phyloP scores from a whole-genome alignment of 805 yeast species.

The Cyberlindnera maritima region DNA sequence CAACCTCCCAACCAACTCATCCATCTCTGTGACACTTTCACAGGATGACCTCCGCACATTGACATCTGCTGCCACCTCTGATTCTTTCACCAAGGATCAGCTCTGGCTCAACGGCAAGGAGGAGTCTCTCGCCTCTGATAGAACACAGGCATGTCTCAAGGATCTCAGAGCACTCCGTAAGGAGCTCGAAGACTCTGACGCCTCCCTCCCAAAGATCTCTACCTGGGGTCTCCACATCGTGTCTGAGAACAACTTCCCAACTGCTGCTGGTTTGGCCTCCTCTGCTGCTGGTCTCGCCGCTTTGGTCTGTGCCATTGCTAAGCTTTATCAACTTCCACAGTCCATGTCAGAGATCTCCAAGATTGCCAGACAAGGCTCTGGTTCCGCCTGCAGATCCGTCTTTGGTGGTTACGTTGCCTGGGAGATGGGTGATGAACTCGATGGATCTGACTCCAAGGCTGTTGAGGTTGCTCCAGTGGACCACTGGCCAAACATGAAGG shows the following conservation, averaged over 20 bases:
- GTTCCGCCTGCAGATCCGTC: conserved; percentile 95
- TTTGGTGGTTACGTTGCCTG: conserved; percentile 99
- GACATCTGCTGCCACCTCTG: conserved; percentile 80
- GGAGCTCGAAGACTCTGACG: conserved; percentile 53
- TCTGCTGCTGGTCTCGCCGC: conserved; percentile 99
- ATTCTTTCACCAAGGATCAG: conserved; percentile 55
- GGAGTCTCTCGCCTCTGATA: conserved; percentile 63
- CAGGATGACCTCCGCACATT: conserved; percentile 89
- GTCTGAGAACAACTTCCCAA: conserved; percentile 95
- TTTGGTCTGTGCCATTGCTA: conserved; percentile 83
- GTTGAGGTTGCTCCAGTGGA: conserved; percentile 80
- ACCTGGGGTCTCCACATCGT: conserved; percentile 72
- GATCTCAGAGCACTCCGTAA: conserved; percentile 71
- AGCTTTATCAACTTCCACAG: conserved; percentile 81
- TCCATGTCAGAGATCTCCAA: conserved; percentile 80
- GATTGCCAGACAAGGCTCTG: conserved; percentile 97
- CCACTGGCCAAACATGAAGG: conserved; percentile 94
- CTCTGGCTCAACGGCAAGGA: conserved; percentile 84
- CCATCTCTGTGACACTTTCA: conserved; percentile 90
- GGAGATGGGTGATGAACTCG: conserved; percentile 82
- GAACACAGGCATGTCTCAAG: conserved; percentile 68
- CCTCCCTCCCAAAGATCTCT: conserved; percentile 58
- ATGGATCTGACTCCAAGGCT: conserved; percentile 94
- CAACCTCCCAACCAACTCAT: conserved; percentile 93
- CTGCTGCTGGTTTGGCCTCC: conserved; percentile 98